Base-by-base conservation (phyloP, 352 stramenopile genomes). In the Pythium dissotocum region DNA sequence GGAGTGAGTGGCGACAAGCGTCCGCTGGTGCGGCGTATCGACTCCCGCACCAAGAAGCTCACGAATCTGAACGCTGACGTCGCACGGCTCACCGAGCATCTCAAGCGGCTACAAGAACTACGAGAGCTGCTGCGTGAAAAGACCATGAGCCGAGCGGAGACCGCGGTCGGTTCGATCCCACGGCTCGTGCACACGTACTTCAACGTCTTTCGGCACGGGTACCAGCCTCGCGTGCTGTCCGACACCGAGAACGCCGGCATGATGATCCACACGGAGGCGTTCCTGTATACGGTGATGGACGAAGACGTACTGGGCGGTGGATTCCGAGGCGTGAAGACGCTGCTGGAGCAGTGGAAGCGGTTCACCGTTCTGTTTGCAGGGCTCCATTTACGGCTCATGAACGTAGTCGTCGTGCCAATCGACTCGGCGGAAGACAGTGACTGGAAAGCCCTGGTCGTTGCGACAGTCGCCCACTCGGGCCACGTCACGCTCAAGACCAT, bases 401-500 rank as follows among this genome's bases (percentile, higher is more conserved):
- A 69, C 6, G 24, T 69, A 4, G 10, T 28, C 12, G 44, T 69
- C 26, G 63, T 69, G 42, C 40, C 54, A 9, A 10, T 63, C 4
- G 63, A 63, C 16, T 56, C 56, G n/a, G 53, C 40, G 6, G 63
- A 69, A 36, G 63, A 69, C 35, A 52, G 46, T 18, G 55, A 69
- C 14, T 35, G 35, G 40, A 53, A 33, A 9, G 48, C 58, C 36
- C n/a, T 69, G 18, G 63, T 48, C 6, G 52, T 21, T 1, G 63
- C 63, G 16, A 69, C 63, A 1, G 63, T 69, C 18, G 52, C 40
- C 6, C 63, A 69, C 55, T 44, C 53, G 30, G 63, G 63, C 12
- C 38, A 69, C 44, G 44, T 69, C 28, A 69, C 63, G 55, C 55
- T 69, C 54, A 58, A 69, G 63, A 69, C 63, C 18, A 63, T 69